Base-by-base conservation (phyloP, 73 alveolate genomes). In the Paraurostyla sp. region DNA sequence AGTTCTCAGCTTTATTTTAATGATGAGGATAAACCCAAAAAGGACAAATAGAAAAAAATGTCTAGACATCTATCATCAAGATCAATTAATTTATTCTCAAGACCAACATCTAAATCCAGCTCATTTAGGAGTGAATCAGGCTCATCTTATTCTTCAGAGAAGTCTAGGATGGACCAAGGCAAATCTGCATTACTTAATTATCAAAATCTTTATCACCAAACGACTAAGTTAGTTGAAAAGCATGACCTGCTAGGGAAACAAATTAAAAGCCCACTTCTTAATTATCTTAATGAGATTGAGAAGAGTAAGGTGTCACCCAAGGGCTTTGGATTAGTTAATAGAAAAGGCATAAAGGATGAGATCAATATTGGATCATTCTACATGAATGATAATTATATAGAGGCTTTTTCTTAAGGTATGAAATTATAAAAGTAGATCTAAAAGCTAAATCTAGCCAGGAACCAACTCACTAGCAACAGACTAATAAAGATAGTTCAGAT, bases 311-410 rank as follows among this genome's bases (percentile, higher is more conserved):
- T 57, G 0, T 51, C 89, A 0, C 93, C 93, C 22, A 87, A 87
- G 57, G 83, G 93, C 6, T 60, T 87, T 73, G 93, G 93, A 2
- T 75, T 87, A 35, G 93, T 87, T 16, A 56, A 46, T 20, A 71
- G 93, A 50, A 87, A 76, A 36, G n/a, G n/a, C n/a, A 80, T 29
- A 16, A 23, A 29, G 15, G 85, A 83, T 18, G 92, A 56, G 57
- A 83, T 63, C 43, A 83, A 83, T 35, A 38, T 45, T 42, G 58
- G 65, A 20, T 62, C 92, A 7, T 46, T 62, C 35, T 60, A 83
- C 20, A 45, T 83, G 23, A 83, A 76, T 20, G 92, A 83, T 25
- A 13, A 36, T 1, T 83, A 56, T 43, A 65, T 83, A 13, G 92
- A 83, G 27, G 92, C 92, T 16, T 56, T 83, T 35, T 43, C 69